A percentile compares a stretch with the other conserved stretches of the same genome.
These are phyloP conservation scores for Anastatica hierochuntica DNA, from an alignment of 345 rosid species.

Conservation along the genomic window DNA sequence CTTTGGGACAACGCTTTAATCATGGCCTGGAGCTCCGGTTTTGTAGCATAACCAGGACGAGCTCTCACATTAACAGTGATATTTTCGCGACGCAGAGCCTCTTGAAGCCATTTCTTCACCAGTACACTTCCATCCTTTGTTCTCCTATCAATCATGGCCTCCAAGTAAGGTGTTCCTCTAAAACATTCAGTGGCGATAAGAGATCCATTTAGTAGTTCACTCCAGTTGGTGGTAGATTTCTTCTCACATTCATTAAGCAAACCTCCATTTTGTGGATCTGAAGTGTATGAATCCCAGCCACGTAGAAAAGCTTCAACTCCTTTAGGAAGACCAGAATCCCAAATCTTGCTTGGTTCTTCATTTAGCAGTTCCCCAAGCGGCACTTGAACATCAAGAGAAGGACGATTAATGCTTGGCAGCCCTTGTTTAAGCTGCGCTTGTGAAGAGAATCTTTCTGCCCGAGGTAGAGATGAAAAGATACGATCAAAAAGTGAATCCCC, in stretches of 20 bases:
- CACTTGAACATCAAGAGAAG: conserved; percentile 69
- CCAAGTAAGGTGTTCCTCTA: conserved; percentile 75
- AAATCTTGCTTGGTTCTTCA: conserved; percentile 35
- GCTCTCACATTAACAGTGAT: conserved; percentile 43
- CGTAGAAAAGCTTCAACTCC: conserved; percentile 52
- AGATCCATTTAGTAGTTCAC: conserved; percentile 54
- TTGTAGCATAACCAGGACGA: conserved; percentile 59
- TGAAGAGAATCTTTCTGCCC: conserved; percentile 46
- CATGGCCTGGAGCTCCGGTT: conserved; percentile 62
- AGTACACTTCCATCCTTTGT: conserved; percentile 75
- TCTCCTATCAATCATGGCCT: conserved; percentile 78
- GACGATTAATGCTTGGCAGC: conserved; percentile 37
- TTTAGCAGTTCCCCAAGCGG: conserved; percentile 56
- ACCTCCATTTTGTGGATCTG: conserved; percentile 28
- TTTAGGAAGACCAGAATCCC: conserved; percentile 37
- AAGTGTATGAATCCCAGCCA: conserved; percentile 58
- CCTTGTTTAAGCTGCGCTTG: conserved; percentile 44
- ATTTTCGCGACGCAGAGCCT: conserved; percentile 61
- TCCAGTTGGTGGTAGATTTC: conserved; percentile 26
- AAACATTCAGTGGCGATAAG: conserved; percentile 58
- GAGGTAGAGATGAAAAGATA: conserved; percentile 70
- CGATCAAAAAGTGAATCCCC: conserved; percentile 87
- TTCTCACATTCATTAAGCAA: conserved; percentile 26
- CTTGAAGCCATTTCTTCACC: conserved; percentile 94
- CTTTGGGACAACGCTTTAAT: conserved; percentile 50